Evolutionary conservation across 495 filamentous ascomycete species (phyloP), one percentile per base, ranked within the genome.

Genomic region (Aspergillus olivimuriae): DNA sequence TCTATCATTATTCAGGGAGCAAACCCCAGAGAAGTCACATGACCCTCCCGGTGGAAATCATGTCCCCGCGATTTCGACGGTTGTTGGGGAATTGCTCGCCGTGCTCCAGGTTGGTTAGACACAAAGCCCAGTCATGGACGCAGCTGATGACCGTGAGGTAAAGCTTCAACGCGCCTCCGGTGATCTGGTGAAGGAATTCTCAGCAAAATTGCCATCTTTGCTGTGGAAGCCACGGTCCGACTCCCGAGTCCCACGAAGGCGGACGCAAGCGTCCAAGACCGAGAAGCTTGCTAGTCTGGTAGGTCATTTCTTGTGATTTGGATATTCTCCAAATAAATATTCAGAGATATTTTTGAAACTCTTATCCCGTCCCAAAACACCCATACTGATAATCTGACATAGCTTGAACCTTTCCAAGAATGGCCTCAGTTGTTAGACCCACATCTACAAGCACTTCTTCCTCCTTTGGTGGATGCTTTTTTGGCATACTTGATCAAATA

Each of bases 351-450:
- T n/a, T n/a, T n/a, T n/a, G n/a, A n/a, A n/a, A n/a, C n/a, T n/a
- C n/a, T n/a, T n/a, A n/a, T 37, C 0, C 4, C 15, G 2, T 34
- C 18, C 41, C 18, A 17, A 17, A 34, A 16, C 20, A 38, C 40
- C 52, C 41, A 36, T 46, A 40, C 24, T 52, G 28, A 31, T 16
- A 17, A 28, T 9, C 9, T 42, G 4, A 22, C 63, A 63, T 62
- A 94, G 73, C 73, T 98, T 23, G 89, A 95, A 47, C 87, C 83
- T 26, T 97, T 97, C 57, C 92, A 95, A 73, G 92, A 96, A 67
- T 84, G 87, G 53, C 91, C 92, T 15, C 92, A 99, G 58, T 77
- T 99, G 4, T 78, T 99, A n/a, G 92, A 99, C 62, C 83, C 89
- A 1, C 73, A 92, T 58, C 75, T 99, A 34, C 77, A 81, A 44